Base-by-base conservation (phyloP, 306 rosid genomes). In the Rosa rugosa region DNA sequence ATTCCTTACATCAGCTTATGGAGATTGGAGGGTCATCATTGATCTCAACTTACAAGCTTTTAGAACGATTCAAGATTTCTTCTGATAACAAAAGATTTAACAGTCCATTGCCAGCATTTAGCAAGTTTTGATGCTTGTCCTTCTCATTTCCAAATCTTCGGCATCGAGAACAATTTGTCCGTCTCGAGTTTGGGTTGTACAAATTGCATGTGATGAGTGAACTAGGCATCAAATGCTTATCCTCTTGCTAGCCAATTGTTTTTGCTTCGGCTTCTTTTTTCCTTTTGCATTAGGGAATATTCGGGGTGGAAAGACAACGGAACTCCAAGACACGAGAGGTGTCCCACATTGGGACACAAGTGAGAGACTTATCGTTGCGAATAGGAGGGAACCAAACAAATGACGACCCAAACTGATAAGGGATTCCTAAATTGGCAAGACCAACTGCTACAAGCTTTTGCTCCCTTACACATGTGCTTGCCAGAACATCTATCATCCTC, bases 381-480 rank as follows among this genome's bases (percentile, higher is more conserved):
- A 14, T 31, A 63, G 71, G 5, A 34, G 13, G 11, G 23, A 66
- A 38, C 14, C n/a, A 18, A 66, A 66, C 71, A 38, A 34, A 65
- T 6, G 9, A 66, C 71, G 38, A 6, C 6, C 46, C 46, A 17
- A 16, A 38, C 71, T 36, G 47, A 38, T 38, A 8, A 20, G 12
- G 71, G n/a, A 14, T 20, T 4, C 69, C 23, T 2, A 36, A 38
- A 36, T 65, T 65, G 46, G 23, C 22, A 11, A 65, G n/a, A 1
- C 23, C 23, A 65, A 38, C 46, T 65, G 70, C 70, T 18, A 65
- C 22, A 64, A 34, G 71, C 5, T 27, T 27, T 63, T 27, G 68
- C 41, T 63, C 20, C 68, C 68, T 36, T 13, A 63, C 8, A 27
- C 68, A 63, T 63, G 68, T 63, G 38, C 68, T 27, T 63, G 68